These are phyloP conservation scores for Galerina marginata DNA, from an alignment of 768 basidiomycete genomes.

Conservation along the genomic window DNA sequence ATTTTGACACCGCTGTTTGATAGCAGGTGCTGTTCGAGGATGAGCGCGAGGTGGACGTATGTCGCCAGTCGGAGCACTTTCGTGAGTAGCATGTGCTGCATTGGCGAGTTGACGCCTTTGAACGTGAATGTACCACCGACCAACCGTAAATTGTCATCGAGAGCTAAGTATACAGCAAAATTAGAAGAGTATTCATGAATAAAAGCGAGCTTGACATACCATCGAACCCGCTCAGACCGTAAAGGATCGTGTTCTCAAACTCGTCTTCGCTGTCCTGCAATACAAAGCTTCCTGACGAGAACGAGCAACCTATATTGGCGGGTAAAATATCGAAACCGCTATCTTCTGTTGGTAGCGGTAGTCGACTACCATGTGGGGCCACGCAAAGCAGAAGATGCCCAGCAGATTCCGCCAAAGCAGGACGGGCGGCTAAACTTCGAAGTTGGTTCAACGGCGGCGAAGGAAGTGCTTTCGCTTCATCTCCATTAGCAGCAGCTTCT, in stretches of 20 bases:
- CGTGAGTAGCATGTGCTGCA: conserved; percentile 49
- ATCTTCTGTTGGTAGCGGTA: conserved; percentile 40
- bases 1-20: conserved; percentile 55
- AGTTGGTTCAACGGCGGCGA: conserved; percentile 22
- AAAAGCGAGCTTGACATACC: conserved; percentile 36
- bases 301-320: conserved; percentile 48
- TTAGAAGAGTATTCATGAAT: neutral
- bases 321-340: conserved; percentile 45
- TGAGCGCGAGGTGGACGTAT: conserved; percentile 60
- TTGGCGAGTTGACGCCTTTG: conserved; percentile 46
- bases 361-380: conserved; percentile 40
- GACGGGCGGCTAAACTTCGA: conserved; percentile 29
- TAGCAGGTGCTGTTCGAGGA: conserved; percentile 67
- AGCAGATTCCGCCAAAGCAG: conserved; percentile 30
- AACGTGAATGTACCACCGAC: conserved; percentile 71
- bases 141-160: conserved; percentile 32
- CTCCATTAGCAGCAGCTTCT: conserved; percentile 8
- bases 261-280: conserved; percentile 40
- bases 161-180: conserved; percentile 18
- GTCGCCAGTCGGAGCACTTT: conserved; percentile 56
- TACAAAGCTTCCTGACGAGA: conserved; percentile 44
- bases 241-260: conserved; percentile 42
- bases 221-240: conserved; percentile 57
- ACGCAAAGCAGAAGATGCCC: conserved; percentile 61
- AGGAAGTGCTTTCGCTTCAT: neutral